Base-by-base conservation (phyloP, 768 basidiomycete genomes). In the Multifurca ochricompacta region DNA sequence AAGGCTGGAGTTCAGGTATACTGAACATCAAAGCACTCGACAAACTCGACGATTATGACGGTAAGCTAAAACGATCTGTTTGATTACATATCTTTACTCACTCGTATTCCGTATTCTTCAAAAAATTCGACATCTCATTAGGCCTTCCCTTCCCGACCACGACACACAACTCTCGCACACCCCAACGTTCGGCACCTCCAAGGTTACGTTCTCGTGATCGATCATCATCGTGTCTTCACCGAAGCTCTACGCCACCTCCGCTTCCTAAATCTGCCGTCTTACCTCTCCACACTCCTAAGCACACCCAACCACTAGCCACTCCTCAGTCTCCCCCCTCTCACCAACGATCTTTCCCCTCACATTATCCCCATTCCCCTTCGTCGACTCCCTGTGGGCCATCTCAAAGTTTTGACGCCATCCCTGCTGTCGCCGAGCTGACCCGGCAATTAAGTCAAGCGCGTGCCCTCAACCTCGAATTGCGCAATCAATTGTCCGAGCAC, bases 181-280 rank as follows among this genome's bases (percentile, higher is more conserved):
- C 27, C 55, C 64, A 46, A 56, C 63, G 51, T 48, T 57, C 69
- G 78, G 60, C 80, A 80, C 70, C 76, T 78, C 43, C 79, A 82
- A 65, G 76, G 75, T 60, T 74, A 75, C n/a, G 67, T 71, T 50
- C 77, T 54, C 71, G 72, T 43, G 66, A 70, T 39, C 62, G 61
- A 36, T 58, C 63, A 21, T 37, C 61, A 10, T 59, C 53, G 14
- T 27, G 32, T 14, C 35, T 27, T 27, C 47, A 72, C 25, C 79
- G 87, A 52, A 87, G 78, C 65, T 78, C 78, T n/a, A 81, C 85
- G 0, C 89, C 90, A 1, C 90, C 90, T 1, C 90, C 89, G 32
- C 74, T 91, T 18, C 89, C 89, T 23, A 87, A 91, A 69, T 85
- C 88, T 4, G 89, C 77, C 14, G 84, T 85, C 11, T 69, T 91